Conservation (phyloP, 2,329 filamentous ascomycete species). For the Parafenestella ontariensis region DNA sequence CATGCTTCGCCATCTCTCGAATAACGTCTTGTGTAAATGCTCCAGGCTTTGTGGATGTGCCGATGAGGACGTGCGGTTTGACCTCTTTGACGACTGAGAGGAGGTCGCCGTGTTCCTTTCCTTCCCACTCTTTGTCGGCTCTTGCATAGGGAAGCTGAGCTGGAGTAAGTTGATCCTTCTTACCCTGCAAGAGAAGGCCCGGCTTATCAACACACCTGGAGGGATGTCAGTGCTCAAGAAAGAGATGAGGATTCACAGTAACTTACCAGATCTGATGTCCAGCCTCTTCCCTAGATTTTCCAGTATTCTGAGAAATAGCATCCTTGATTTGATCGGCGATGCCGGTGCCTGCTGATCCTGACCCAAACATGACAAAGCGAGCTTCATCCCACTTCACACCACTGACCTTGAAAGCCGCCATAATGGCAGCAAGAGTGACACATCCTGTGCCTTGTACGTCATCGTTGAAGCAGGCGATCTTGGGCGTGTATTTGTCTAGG, state of each 20-base stretch:
- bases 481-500: constrained; percentile 74
- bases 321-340: constrained; percentile 86
- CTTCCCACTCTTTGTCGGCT: constrained; percentile 68
- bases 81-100: constrained; percentile 72
- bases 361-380: constrained; percentile 77
- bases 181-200: constrained; percentile 72
- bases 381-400: constrained; percentile 71
- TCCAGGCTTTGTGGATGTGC: constrained; percentile 79
- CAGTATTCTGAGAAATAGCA: constrained; percentile 73
- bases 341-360: constrained; percentile 81
- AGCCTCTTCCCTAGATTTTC: constrained; percentile 75
- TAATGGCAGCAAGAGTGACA: constrained; percentile 82
- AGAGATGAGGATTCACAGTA: no score
- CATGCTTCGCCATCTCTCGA: constrained; percentile 75
- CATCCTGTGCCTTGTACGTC: constrained; percentile 90
- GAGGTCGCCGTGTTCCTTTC: constrained; percentile 64
- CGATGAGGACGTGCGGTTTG: constrained; percentile 81
- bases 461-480: constrained; percentile 88
- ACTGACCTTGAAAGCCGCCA: constrained; percentile 75
- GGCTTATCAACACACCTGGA: constrained; percentile 80
- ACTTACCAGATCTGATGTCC: constrained; percentile 76
- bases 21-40: constrained; percentile 79
- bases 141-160: constrained; percentile 74
- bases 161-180: constrained; percentile 66
- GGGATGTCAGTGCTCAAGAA: constrained; percentile 12